Base-by-base conservation (phyloP, 2,329 filamentous ascomycete genomes). In the Paraphoma chrysanthemicola region DNA sequence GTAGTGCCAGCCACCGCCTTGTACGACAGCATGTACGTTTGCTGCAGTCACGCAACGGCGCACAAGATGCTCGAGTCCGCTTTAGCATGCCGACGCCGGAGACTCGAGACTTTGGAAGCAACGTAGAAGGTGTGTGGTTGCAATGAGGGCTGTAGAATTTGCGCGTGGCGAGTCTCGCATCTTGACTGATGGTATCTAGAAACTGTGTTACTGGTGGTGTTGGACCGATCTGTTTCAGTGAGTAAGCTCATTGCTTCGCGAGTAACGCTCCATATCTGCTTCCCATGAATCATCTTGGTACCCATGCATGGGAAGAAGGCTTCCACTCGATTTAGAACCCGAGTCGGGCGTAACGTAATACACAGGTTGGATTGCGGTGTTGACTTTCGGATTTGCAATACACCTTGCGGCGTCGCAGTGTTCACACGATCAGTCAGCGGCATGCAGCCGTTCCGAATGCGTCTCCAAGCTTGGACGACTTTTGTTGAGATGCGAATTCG, bases 1-100 rank as follows among this genome's bases (percentile, higher is more conserved):
- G 60, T 61, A 43, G 48, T 38, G 59, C 51, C 41, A 46, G 43
- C 14, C 42, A 39, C 50, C 47, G 47, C 48, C 12, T 49, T 23
- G 59, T 63, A 28, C 44, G 23, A 60, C 59, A 30, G 31, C 30
- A 29, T 45, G 31, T 30, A 47, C 47, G 39, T 48, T 48, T 47
- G 46, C 51, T 30, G 49, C 41, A 49, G 50, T 56, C 47, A 53
- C 42, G 49, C 47, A 62, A 54, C 59, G 38, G 50, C 46, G 56
- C 57, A 47, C 28, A 41, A n/a, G 29, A 53, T 39, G 54, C n/a
- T n/a, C 31, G 17, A 16, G 46, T 44, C 51, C 44, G 50, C 18
- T 38, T 54, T 53, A 8, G 59, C 51, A 45, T 42, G 43, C 30
- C 29, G 29, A 23, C 17, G 31, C 43, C 44, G 17, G 41, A 30